Base-by-base conservation (phyloP, 2,329 filamentous ascomycete species). In the Pseudogymnoascus sp. region DNA sequence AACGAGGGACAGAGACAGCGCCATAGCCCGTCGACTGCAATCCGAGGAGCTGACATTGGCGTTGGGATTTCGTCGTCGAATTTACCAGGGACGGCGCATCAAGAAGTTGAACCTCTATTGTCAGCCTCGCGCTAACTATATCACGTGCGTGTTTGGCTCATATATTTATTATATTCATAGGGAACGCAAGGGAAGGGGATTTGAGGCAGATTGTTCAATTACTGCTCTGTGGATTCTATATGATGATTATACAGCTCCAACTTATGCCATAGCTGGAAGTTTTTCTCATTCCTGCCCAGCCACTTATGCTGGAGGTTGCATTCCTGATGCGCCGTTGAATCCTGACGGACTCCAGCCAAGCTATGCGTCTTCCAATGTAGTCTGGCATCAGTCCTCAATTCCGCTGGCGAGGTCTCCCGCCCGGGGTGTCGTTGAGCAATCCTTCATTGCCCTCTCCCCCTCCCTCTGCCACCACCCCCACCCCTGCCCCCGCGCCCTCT, bases 1-100 rank as follows among this genome's bases (percentile, higher is more conserved):
- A 83, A 76, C 7, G 79, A 80, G 11, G 85, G 85, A 69, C 83
- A 87, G 14, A 88, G 75, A 70, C 82, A 86, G 71, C 82, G 82
- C 83, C 85, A 87, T 54, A 89, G 78, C 65, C 85, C 83, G 72
- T 88, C 85, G 69, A 75, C 73, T 69, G 74, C 69, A 62, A 76
- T 69, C 68, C 69, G 73, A 61, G 70, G 69, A 42, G 70, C 67
- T 67, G 68, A 71, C 74, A 77, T 75, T 70, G 68, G 65, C 59
- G n/a, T 61, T 61, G 18, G 36, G 59, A 26, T 61, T 61, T 57
- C 11, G 51, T 57, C 29, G 51, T 57, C 51, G 51, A 57, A 21
- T 57, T 57, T 14, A n/a, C 29, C 5, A 34, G 51, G 29, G 14
- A 57, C 29, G 51, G 10, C 8, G 29, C 29, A 21, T n/a, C n/a